Evolutionary conservation across 2,329 filamentous ascomycete genomes (phyloP), one percentile per base, ranked within the genome.

Genomic region (Calonectria henricotiae): DNA sequence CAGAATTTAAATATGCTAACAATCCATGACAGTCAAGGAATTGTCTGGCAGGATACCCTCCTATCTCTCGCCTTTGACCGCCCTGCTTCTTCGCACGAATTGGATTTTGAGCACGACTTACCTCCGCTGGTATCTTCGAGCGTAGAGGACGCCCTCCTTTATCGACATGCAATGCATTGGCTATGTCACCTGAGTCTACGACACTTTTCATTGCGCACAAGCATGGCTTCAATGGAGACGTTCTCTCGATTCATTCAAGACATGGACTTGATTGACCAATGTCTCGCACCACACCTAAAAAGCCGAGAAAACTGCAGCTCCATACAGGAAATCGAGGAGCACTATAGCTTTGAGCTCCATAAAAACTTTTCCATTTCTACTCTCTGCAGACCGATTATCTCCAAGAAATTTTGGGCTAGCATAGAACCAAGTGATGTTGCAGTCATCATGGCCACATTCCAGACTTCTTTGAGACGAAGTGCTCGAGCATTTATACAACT

Each of bases 31-130:
- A 75, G 74, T 2, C 64, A 71, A 6, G 71, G 71, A 0, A 74
- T 75, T 13, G 64, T 75, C 5, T 74, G 71, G 74, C 74, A 75
- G 39, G 74, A 75, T 5, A 37, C 71, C 1, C 70, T 75, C 5
- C 71, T 75, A 0, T 75, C 73, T 0, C 32, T 75, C 1, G 74
- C 74, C 1, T 75, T 75, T 39, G 73, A 71, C 47, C 64, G 69
- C 23, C 68, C 71, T 1, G 67, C 69, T 1, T 58, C 71, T 2
- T 74, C 74, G 0, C 65, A 71, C 8, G 67, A 73, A 13, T 74
- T 75, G 64, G 47, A 71, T 15, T 37, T 66, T 1, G 64, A 64
- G 15, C 37, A 58, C 5, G 74, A 75, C 13, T 46, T 73, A 1
- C 65, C 61, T 7, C 17, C 41, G 11, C n/a, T 71, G 27, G 12